Conservation (phyloP, 2,329 filamentous ascomycete species). For the Colletotrichum phormii region DNA sequence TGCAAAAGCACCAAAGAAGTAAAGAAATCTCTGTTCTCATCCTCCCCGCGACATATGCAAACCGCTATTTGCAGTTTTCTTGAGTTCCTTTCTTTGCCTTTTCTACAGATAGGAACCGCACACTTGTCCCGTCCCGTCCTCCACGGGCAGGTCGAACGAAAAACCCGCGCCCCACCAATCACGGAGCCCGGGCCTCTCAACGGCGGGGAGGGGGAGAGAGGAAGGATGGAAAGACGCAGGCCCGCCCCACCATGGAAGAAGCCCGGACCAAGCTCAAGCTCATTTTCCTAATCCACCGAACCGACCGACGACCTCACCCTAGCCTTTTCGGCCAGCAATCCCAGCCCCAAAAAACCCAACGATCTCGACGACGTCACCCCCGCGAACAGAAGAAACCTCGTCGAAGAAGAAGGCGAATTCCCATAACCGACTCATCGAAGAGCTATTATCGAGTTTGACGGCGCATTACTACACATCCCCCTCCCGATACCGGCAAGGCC, state of each 20-base stretch:
- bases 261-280: slow-evolving; percentile 32
- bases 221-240: not conserved
- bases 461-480: not conserved
- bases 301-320: slow-evolving; percentile 11
- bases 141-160: not conserved
- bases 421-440: not conserved
- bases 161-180: slow-evolving; percentile 15
- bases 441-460: not conserved
- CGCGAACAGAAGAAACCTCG: not conserved
- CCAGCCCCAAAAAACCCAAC: slow-evolving; percentile 27
- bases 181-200: slow-evolving; percentile 9
- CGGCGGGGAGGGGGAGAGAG: not conserved
- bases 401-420: not conserved
- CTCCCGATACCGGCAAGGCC: not conserved
- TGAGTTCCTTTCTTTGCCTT: too few species aligned
- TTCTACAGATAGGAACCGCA: too few species aligned
- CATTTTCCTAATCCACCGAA: slow-evolving; percentile 23
- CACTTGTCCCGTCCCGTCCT: not conserved
- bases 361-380: slow-evolving; percentile 19
- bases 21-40: too few species aligned
- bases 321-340: not conserved
- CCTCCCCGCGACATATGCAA: too few species aligned
- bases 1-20: too few species aligned
- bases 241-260: slow-evolving; percentile 23
- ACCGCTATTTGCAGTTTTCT: too few species aligned